Base-by-base conservation (phyloP, 257 asterid species). In the Oldenlandia corymbosa region DNA sequence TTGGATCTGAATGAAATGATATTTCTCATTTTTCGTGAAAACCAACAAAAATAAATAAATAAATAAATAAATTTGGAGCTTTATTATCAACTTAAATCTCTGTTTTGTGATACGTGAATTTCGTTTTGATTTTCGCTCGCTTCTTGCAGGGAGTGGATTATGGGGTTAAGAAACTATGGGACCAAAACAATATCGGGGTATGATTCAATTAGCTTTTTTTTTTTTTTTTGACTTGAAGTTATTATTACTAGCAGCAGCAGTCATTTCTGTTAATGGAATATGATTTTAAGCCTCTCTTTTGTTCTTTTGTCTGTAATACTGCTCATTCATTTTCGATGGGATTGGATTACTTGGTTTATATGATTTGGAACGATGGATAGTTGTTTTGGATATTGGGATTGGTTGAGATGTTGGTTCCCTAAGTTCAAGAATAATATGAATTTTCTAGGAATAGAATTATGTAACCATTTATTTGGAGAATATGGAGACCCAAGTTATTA, bases 131-230 rank as follows among this genome's bases (percentile, higher is more conserved):
- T 27, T 54, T 42, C 16, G 18, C n/a, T 11, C 16, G 48, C 5
- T 21, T 47, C 27, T 52, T 73, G 66, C 82, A 77, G 82, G 79
- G 74, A 42, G 82, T 77, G 66, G 82, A 77, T 49, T 73, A 77
- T 31, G 79, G 82, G 23, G 82, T 77, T 58, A 75, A 64, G 20
- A 77, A 37, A 58, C 60, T 77, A 20, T 77, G 76, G 79, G 79
- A 77, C 66, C 51, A 53, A 23, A 73, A 77, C 55, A 77, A 77
- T 52, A 49, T 77, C 56, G 82, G 82, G 79, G 79, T 77, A 73
- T 31, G 59, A 13, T 20, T 50, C 24, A n/a, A 27, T 68, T 6
- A 20, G 11, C 10, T n/a, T 30, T 7, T 11, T 41, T 26, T 51
- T 58, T 65, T 0, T 7, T 36, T 48, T 31, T 20, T 16, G 20